Percentiles rank a stretch among this genome's conserved stretches.
Evolutionary conservation across 345 rosid species (phyloP).

Genomic region (Eutrema yunnanense): DNA sequence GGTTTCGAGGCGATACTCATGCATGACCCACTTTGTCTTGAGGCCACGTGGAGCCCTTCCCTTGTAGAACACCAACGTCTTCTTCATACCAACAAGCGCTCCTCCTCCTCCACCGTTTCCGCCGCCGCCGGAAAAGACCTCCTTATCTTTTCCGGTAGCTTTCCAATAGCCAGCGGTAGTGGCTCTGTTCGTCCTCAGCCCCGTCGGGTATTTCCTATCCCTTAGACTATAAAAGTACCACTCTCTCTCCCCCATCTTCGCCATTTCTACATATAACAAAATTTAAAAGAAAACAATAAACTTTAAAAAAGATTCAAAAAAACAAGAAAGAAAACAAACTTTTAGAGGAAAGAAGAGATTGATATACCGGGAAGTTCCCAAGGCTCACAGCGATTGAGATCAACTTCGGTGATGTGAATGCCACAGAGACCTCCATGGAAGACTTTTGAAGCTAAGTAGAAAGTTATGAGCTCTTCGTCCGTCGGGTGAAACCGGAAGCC

Average conservation of each 20-base stretch:
- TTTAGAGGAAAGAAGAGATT: background rate
- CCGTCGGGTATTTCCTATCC: constrained; percentile 92
- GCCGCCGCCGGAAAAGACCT: constrained; percentile 46
- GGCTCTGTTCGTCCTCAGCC: constrained; percentile 80
- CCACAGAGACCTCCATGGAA: constrained; percentile 68
- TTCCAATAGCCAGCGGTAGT: constrained; percentile 92
- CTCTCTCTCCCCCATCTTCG: constrained; percentile 89
- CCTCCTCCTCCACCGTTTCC: constrained; percentile 37
- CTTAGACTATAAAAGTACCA: constrained; percentile 88
- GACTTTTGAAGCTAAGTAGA: constrained; percentile 85
- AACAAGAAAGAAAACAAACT: background rate
- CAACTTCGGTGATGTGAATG: constrained; percentile 74
- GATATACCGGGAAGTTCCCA: constrained; percentile 95
- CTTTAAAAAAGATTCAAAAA: background rate
- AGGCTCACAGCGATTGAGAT: constrained; percentile 91
- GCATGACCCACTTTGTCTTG: constrained; percentile 97
- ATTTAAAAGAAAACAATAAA: background rate
- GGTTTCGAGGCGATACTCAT: constrained; percentile 83
- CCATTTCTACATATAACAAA: constrained; percentile 38
- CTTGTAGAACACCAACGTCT: constrained; percentile 75
- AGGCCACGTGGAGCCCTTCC: constrained; percentile 92
- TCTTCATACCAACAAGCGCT: constrained; percentile 78
- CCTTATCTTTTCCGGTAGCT: constrained; percentile 85
- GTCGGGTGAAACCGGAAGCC: constrained; percentile 98
- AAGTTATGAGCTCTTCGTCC: constrained; percentile 89